phyloP scores from a whole-genome alignment of 495 filamentous ascomycete genomes.

The Glarea lozoyensis region DNA sequence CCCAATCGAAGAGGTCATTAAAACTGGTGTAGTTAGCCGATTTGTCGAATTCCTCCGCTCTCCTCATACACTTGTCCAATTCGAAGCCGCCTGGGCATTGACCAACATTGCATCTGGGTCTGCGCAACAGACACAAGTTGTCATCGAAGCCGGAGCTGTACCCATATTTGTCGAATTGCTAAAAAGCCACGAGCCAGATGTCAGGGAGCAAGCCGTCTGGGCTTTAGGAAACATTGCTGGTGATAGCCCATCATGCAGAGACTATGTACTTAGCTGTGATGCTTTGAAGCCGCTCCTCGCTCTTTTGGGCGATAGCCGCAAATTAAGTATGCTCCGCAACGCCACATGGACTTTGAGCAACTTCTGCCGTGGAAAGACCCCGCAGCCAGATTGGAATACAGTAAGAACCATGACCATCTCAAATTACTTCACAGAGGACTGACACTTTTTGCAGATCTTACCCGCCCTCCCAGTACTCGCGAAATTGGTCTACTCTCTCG shows the following conservation, averaged over 20 bases:
- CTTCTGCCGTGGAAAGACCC: constrained; percentile 99
- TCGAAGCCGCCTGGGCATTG: constrained; percentile 97
- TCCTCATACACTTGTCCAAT: constrained; percentile 96
- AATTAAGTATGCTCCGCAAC: constrained; percentile 98
- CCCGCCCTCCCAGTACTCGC: constrained; percentile 94
- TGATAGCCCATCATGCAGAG: constrained; percentile 93
- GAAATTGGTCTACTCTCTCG: constrained; percentile 96
- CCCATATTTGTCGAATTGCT: constrained; percentile 98
- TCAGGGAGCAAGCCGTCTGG: constrained; percentile 98
- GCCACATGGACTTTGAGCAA: constrained; percentile 99
- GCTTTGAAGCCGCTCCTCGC: constrained; percentile 82
- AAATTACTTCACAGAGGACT: constrained; percentile 7
- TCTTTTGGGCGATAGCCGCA: constrained; percentile 92
- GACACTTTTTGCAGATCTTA: constrained; percentile 59
- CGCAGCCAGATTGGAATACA: constrained; percentile 95
- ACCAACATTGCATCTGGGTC: constrained; percentile 99
- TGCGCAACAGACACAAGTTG: constrained; percentile 94
- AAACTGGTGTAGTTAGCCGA: constrained; percentile 93
- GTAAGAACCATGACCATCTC: constrained; percentile 42
- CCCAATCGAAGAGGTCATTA: constrained; percentile 97
- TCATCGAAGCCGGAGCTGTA: constrained; percentile 96
- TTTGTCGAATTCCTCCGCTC: constrained; percentile 99
- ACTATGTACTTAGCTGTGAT: constrained; percentile 85
- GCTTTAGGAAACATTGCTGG: constrained; percentile 98
- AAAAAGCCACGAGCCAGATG: constrained; percentile 92